phyloP scores from a whole-genome alignment of 768 basidiomycete genomes.

The Paxillus rubicundulus region DNA sequence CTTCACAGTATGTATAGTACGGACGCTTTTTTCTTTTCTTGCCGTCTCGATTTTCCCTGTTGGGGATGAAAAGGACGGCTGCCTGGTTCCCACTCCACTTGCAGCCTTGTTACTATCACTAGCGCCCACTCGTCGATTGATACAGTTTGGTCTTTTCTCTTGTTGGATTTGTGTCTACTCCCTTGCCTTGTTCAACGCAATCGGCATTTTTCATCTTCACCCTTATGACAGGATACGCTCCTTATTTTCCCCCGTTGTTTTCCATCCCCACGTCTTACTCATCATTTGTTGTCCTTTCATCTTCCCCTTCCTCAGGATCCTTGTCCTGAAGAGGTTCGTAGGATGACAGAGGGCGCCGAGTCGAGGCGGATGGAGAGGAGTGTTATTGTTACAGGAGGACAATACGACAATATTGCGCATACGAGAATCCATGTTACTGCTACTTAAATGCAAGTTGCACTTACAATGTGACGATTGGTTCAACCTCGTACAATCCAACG shows the following conservation, averaged over 20 bases:
- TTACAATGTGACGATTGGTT: no score
- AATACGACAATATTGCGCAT: conserved; percentile 1
- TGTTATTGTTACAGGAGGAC: conserved; percentile 1
- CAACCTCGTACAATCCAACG: no score
- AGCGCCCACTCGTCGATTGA: conserved; percentile 35
- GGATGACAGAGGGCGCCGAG: conserved; percentile 69
- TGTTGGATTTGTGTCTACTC: conserved; percentile 27
- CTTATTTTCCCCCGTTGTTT: conserved; percentile 15
- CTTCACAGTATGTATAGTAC: conserved; percentile 49
- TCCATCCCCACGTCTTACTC: conserved; percentile 24
- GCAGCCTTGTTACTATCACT: conserved; percentile 20
- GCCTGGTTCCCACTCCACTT: conserved; percentile 29
- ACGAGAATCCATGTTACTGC: not conserved
- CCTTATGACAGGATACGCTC: conserved; percentile 21
- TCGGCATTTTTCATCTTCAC: conserved; percentile 21
- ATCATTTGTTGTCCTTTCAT: conserved; percentile 64
- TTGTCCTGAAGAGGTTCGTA: conserved; percentile 51
- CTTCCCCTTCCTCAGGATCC: conserved; percentile 50
- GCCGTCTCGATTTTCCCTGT: conserved; percentile 22
- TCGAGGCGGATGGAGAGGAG: conserved; percentile 17
- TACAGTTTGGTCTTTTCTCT: conserved; percentile 25
- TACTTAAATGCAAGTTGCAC: not conserved
- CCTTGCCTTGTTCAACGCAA: conserved; percentile 16
- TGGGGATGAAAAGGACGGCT: conserved; percentile 23
- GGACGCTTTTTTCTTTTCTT: conserved; percentile 79